Base-by-base conservation (phyloP, 371 early-diverging fungal species). In the Saksenaea vasiformis region DNA sequence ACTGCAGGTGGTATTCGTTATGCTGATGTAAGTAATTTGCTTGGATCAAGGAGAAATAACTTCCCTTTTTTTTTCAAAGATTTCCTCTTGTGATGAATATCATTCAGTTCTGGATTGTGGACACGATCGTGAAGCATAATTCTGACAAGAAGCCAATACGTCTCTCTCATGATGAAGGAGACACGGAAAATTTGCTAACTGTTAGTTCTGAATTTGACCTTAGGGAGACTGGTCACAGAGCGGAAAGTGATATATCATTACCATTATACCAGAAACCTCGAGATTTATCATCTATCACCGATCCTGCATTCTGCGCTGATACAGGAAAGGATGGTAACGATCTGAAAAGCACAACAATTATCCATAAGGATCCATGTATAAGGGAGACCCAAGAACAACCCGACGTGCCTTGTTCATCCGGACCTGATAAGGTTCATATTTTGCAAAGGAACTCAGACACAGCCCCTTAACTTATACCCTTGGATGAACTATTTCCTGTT, bases 41-140 rank as follows among this genome's bases (percentile, higher is more conserved):
- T 26, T 37, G 28, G 5, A 1, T 14, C 1, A 4, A 24, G 47
- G 2, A 17, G 38, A 8, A 35, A 24, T 8, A 1, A 15, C 17
- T 17, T 43, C 0, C 11, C 10, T 58, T 10, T 17, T 13, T 60
- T 19, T 58, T 13, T 55, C 19, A 24, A 62, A 78, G 79, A 9
- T 73, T 87, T 37, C 85, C 86, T 0, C 56, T 87, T 19, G 70
- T 81, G 14, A 82, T 89, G 85, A 85, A 87, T 56, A 86, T 84
- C 37, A 68, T 85, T 36, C 89, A 88, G 67, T 88, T 86, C 72
- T 88, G 89, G 87, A 69, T 87, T 19, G 76, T 85, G 55, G 89
- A 87, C 63, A 83, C 84, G 10, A 83, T 89, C 57, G 82, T 89
- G 31, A 89, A 87, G 60, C 85, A 88, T 67, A 84, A 74, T 38